Evolutionary conservation across 139 green algal species (phyloP), one percentile per base, ranked within the genome.

Genomic region (Chlorella sp.): DNA sequence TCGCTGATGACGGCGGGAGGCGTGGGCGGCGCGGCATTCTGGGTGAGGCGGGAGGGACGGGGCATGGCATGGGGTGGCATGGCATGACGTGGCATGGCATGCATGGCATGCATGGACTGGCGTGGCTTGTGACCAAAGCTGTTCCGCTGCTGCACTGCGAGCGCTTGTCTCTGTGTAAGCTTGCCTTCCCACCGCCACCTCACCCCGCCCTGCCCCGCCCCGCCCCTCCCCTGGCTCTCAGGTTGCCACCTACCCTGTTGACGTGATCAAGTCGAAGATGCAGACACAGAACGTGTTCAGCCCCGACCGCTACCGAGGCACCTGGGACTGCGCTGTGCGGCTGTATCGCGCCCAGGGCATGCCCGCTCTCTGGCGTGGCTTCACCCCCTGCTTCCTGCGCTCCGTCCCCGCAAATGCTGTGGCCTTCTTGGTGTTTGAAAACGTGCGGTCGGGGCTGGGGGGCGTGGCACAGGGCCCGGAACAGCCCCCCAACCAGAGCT

Each of bases 231-330:
- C 48, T 57, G 30, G 83, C 48, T 57, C 48, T 57, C 48, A 57
- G 48, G 48, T 57, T 5, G 48, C 48, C 77, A 92, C 94, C 71
- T 98, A 96, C 89, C 96, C 96, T 1, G 81, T 91, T 15, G 95
- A 97, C 75, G 89, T 97, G 42, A 86, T 97, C 88, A 97, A 97
- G 91, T 94, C 89, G 73, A 89, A 90, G 53, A 86, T 97, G 24
- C 95, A 97, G 87, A 88, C 94, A 12, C 94, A 96, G 64, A 81
- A 89, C 90, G 61, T 86, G 71, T 78, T 85, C 48, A 48, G 69
- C 19, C 34, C 32, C 11, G 40, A 42, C n/a, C 53, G 40, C 9
- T 97, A 94, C 95, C 92, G 40, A 16, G 90, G 93, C 36, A 91
- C 90, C 11, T 24, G 93, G 42, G 94, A 97, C 86, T 97, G 95